Evolutionary conservation across 192 early-diverging fungal genomes (phyloP).

Genomic region (Coemansia sp.): DNA sequence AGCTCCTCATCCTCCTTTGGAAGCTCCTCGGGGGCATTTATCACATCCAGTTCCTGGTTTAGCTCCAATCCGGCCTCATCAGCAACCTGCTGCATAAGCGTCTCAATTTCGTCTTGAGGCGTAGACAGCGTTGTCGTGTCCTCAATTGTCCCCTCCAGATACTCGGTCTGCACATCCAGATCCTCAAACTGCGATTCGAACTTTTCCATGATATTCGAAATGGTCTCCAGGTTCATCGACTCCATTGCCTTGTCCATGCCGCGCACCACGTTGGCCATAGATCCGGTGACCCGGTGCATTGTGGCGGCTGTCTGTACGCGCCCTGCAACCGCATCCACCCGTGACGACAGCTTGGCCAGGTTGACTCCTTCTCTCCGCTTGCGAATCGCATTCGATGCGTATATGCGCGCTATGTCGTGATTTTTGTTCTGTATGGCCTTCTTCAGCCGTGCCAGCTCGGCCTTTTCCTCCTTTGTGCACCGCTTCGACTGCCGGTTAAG

Average conservation of each 20-base stretch:
- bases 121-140: conserved; percentile 83
- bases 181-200: conserved; percentile 97
- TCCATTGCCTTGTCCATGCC: conserved; percentile 94
- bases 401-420: conserved; percentile 89
- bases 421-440: conserved; percentile 94
- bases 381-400: conserved; percentile 93
- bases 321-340: conserved; percentile 90
- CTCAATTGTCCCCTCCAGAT: conserved; percentile 94
- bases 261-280: conserved; percentile 87
- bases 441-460: conserved; percentile 84
- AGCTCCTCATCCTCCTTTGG: conserved; percentile 58
- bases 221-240: conserved; percentile 96
- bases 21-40: conserved; percentile 57
- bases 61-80: conserved; percentile 94
- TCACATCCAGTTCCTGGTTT: conserved; percentile 54
- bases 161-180: conserved; percentile 94
- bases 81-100: conserved; percentile 93
- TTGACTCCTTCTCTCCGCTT: conserved; percentile 96
- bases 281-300: conserved; percentile 82
- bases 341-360: conserved; percentile 79
- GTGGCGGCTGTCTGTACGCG: conserved; percentile 92
- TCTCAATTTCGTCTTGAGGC: conserved; percentile 89
- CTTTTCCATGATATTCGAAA: conserved; percentile 97
- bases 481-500: conserved; percentile 83
- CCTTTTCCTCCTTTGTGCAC: conserved; percentile 78